Evolutionary conservation across 106 monocot species (phyloP).

Genomic region (Dendrobium officinale): DNA sequence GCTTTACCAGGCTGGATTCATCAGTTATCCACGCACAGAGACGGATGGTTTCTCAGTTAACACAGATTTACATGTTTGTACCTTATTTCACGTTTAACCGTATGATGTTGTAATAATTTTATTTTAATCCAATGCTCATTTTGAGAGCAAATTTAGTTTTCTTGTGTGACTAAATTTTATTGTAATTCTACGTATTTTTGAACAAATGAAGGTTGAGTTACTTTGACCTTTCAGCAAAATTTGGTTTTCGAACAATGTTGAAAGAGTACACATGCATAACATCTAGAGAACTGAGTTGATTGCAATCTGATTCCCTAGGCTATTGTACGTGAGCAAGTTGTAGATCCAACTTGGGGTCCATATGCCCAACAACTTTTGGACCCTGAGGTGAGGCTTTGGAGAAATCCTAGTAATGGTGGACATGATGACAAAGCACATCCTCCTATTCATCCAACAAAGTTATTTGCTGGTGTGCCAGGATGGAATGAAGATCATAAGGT

Average conservation of each 20-base stretch:
- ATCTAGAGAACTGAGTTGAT: background rate
- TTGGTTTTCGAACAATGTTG: background rate
- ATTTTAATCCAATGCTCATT: background rate
- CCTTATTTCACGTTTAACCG: background rate
- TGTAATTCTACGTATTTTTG: background rate
- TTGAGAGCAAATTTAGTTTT: background rate
- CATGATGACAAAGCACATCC: conserved; percentile 99
- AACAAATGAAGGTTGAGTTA: background rate
- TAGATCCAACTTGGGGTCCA: conserved; percentile 78
- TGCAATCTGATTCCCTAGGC: conserved; percentile 33
- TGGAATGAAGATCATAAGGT: conserved; percentile 90
- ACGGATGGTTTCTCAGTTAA: conserved; percentile 88
- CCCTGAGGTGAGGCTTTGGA: conserved; percentile 84
- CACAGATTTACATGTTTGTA: conserved; percentile 68
- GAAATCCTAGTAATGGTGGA: conserved; percentile 91
- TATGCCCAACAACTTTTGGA: conserved; percentile 81
- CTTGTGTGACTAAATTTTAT: background rate
- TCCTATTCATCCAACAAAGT: conserved; percentile 97
- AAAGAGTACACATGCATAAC: background rate
- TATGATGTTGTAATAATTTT: background rate
- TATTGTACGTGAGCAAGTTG: conserved; percentile 69
- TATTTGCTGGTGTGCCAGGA: conserved; percentile 64
- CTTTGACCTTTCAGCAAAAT: background rate
- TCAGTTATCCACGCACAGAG: conserved; percentile 98
- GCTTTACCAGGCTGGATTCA: conserved; percentile 94